These are phyloP conservation scores for Penicillium maclennaniae DNA, from an alignment of 495 filamentous ascomycete genomes.

Conservation along the genomic window DNA sequence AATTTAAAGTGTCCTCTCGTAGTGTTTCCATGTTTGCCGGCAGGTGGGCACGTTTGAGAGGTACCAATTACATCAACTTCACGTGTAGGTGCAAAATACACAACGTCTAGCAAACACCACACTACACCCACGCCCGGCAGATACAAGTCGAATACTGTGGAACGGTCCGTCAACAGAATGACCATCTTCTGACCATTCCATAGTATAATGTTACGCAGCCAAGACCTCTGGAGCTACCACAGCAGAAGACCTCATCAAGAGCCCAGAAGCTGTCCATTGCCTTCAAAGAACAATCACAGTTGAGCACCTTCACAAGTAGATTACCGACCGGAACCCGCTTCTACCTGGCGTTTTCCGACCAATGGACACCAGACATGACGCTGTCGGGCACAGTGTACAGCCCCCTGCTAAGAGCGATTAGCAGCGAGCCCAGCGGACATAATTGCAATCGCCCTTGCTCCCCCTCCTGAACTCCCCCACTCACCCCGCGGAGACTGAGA, in stretches of 20 bases:
- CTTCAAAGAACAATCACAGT: background rate
- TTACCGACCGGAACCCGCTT: background rate
- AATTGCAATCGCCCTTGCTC: slow-evolving; percentile 17
- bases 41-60: too few species aligned
- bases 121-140: background rate
- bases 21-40: too few species aligned
- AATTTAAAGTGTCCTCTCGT: too few species aligned
- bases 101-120: background rate
- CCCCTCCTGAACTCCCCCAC: slow-evolving; percentile 10
- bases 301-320: background rate
- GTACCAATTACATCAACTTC: too few species aligned
- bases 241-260: slow-evolving; percentile 7
- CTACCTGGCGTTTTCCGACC: background rate
- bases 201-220: background rate
- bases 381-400: slow-evolving; percentile 10
- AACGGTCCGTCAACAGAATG: background rate
- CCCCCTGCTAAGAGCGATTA: slow-evolving; percentile 18
- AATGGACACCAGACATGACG: background rate
- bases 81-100: background rate
- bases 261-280: background rate
- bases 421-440: background rate
- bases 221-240: slow-evolving; percentile 12
- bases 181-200: background rate
- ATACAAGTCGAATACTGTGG: background rate
- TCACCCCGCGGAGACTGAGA: slow-evolving; percentile 5